Conservation (phyloP, 345 rosid species). For the Nephelium lappaceum region DNA sequence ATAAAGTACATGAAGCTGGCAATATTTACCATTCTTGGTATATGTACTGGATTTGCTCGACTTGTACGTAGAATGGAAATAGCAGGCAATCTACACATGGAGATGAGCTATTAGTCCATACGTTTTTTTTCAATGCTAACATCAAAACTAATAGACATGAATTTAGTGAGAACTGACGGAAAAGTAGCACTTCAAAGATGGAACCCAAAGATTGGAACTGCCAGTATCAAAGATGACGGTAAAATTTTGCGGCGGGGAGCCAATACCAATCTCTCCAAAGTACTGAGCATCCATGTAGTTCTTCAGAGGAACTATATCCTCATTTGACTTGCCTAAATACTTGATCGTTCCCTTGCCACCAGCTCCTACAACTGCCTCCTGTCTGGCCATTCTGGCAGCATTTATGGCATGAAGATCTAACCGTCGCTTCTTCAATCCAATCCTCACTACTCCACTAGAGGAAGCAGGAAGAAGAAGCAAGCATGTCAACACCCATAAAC, state of each 20-base stretch:
- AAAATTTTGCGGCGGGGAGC: conserved; percentile 76
- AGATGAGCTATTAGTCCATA: not conserved
- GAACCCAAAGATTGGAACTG: conserved; percentile 90
- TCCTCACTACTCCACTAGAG: conserved; percentile 52
- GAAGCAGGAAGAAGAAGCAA: conserved; percentile 48
- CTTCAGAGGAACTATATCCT: conserved; percentile 58
- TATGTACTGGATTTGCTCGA: conserved; percentile 66
- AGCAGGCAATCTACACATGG: conserved; percentile 66
- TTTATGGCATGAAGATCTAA: conserved; percentile 44
- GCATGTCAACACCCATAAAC: conserved; percentile 45
- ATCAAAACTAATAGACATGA: not conserved
- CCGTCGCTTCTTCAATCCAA: conserved; percentile 65
- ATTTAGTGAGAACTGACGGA: conserved; percentile 51
- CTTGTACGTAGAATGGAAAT: conserved; percentile 71
- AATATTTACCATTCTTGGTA: conserved; percentile 45
- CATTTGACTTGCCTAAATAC: conserved; percentile 28
- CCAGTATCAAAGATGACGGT: conserved; percentile 82
- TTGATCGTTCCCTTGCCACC: conserved; percentile 14
- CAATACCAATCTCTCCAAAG: conserved; percentile 72
- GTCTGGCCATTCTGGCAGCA: conserved; percentile 43
- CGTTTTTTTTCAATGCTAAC: not conserved
- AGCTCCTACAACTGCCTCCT: conserved; percentile 19
- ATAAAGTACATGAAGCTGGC: not conserved
- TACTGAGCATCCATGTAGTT: conserved; percentile 78
- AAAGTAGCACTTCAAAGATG: conserved; percentile 70